Base-by-base conservation (phyloP, 345 rosid species). In the Gossypium anomalum region DNA sequence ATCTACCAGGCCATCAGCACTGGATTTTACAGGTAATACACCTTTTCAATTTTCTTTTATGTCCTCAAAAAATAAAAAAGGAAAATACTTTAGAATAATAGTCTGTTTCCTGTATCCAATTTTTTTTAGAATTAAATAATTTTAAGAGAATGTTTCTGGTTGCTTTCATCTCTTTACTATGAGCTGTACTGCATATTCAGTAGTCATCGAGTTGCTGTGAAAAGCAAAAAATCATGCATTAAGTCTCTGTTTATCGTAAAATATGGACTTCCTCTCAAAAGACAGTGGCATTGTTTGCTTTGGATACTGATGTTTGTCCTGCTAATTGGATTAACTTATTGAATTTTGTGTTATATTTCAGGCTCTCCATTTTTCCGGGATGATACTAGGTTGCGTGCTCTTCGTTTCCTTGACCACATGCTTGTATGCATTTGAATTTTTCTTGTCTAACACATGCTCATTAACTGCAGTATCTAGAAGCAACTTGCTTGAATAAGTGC, bases 351-450 rank as follows among this genome's bases (percentile, higher is more conserved):
- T 11, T 70, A 41, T 10, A 51, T 73, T 67, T 83, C 86, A 95
- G 99, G 96, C 67, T 95, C 99, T 65, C 78, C 76, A 20, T 94
- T 94, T 87, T 93, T 94, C 70, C 86, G 98, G 78, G 88, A 89
- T 60, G 98, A 94, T 76, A 86, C 99, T 79, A 87, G 96, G 86
- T 82, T 94, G 92, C 97, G 99, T 77, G 99, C 98, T 76, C 97
- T 95, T 77, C 99, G 97, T 58, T 95, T 95, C 87, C 99, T 95
- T 77, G 98, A 94, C 82, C 98, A 94, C 81, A 80, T 94, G 92
- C 92, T 94, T 86, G 98, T 94, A 94, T 65, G 96, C 79, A 34
- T 76, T 77, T 79, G 64, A 67, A 25, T 76, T 80, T 66, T 58
- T 62, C 58, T 70, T 80, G 69, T 27, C 2, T 60, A 43, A 34